Evolutionary conservation across 2,329 filamentous ascomycete genomes (phyloP).

Genomic region (Alternaria solani): DNA sequence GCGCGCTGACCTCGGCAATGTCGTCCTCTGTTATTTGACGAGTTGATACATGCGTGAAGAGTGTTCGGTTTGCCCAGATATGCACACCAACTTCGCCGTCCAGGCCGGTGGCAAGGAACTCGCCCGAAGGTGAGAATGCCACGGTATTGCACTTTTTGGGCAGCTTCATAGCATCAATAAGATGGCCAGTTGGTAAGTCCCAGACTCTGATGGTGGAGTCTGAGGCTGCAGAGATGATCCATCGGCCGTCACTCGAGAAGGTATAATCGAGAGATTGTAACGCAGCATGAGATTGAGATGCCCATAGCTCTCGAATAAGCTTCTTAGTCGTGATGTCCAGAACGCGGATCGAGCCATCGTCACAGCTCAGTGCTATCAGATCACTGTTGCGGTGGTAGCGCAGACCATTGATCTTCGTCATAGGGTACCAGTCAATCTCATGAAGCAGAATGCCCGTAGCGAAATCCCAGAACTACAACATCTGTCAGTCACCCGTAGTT

Average conservation of each 20-base stretch:
- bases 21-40: conserved; percentile 82
- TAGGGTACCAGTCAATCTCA: conserved; percentile 83
- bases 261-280: conserved; percentile 52
- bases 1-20: conserved; percentile 70
- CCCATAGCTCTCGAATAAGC: conserved; percentile 90
- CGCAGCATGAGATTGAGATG: conserved; percentile 60
- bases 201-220: conserved; percentile 85
- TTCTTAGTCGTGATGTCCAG: conserved; percentile 90
- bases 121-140: conserved; percentile 87
- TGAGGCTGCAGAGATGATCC: conserved; percentile 88
- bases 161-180: conserved; percentile 89
- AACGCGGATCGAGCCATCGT: conserved; percentile 86
- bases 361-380: conserved; percentile 85
- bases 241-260: conserved; percentile 92
- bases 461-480: conserved; percentile 85
- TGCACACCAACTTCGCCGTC: conserved; percentile 86
- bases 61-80: conserved; percentile 92
- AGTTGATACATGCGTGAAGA: conserved; percentile 89
- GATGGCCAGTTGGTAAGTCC: conserved; percentile 93
- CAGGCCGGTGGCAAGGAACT: conserved; percentile 91
- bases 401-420: conserved; percentile 77
- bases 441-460: conserved; percentile 79
- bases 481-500: conserved; percentile 18
- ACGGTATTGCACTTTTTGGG: conserved; percentile 81
- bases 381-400: conserved; percentile 85